Evolutionary conservation across 192 early-diverging fungal species (phyloP).

Genomic region (Allomyces javanicus): DNA sequence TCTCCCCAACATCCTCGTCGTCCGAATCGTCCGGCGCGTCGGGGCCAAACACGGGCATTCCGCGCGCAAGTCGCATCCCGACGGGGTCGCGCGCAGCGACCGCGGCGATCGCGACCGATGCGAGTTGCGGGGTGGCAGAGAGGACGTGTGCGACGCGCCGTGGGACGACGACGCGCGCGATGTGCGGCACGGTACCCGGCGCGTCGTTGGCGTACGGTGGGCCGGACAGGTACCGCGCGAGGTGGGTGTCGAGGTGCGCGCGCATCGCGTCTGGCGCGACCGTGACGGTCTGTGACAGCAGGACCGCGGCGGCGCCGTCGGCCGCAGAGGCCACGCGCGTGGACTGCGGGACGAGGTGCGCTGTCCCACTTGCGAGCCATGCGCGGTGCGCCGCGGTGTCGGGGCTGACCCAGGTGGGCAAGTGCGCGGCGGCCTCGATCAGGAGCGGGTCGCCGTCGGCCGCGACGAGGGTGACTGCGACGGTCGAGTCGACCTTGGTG

Average conservation of each 20-base stretch:
- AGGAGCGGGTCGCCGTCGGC: neutral
- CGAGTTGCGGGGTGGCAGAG: neutral
- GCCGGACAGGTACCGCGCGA: neutral
- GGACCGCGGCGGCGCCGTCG: neutral
- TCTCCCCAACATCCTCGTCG: neutral
- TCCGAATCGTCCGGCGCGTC: neutral
- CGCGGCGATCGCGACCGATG: neutral
- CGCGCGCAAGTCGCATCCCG: neutral
- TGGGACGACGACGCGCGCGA: neutral
- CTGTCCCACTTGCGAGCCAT: neutral
- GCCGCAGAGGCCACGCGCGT: neutral
- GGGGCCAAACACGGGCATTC: neutral
- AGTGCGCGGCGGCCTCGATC: neutral
- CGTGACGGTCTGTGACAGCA: neutral
- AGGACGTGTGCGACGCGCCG: neutral
- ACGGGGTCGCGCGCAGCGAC: neutral
- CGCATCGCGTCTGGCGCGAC: neutral
- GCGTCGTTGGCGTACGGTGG: neutral
- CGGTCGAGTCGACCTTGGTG: too few relatives aligned
- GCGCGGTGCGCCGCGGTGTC: neutral
- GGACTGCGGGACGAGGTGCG: neutral
- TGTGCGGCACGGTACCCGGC: neutral
- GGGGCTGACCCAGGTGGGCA: neutral
- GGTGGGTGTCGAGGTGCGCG: neutral
- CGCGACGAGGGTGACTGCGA: neutral